Conservation (phyloP, 2,329 filamentous ascomycete species). For the Diaporthe ampelina region DNA sequence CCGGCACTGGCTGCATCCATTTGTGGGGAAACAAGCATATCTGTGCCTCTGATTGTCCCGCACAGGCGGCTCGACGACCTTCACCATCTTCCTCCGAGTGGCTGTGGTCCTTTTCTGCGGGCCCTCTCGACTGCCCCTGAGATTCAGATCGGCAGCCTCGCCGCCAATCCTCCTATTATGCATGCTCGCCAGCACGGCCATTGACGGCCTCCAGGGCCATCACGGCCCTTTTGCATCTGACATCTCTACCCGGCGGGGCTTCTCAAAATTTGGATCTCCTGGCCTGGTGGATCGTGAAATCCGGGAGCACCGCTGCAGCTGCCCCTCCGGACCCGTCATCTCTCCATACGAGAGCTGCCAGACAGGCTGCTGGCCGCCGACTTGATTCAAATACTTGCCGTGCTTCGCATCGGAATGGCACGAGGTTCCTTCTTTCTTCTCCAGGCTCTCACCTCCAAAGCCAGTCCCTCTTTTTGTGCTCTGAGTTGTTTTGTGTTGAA, state of each 20-base stretch:
- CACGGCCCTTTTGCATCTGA: conserved; percentile 24
- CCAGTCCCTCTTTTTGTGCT: conserved; percentile 40
- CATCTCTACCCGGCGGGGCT: conserved; percentile 18
- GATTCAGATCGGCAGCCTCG: conserved; percentile 37
- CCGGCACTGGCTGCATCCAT: conserved; percentile 9
- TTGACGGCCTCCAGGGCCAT: conserved; percentile 7
- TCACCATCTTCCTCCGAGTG: conserved; percentile 3
- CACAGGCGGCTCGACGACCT: conserved; percentile 9
- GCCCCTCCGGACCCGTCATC: conserved; percentile 13
- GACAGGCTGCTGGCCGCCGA: neutral
- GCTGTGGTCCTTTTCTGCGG: conserved; percentile 17
- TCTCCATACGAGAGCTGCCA: conserved; percentile 30
- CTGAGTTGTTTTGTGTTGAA: conserved; percentile 40
- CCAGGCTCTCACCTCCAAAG: conserved; percentile 39
- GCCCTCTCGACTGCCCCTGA: conserved; percentile 29
- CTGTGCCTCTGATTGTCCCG: conserved; percentile 10
- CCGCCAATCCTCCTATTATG: conserved; percentile 39
- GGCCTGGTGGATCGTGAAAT: conserved; percentile 21
- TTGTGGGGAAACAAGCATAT: conserved; percentile 39
- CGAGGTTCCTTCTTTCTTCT: neutral
- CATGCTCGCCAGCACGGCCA: neutral
- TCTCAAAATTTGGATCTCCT: conserved; percentile 36
- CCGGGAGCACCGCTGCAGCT: conserved; percentile 22
- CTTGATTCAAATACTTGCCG: conserved; percentile 30
- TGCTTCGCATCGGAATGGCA: neutral